These are phyloP conservation scores for Pythium periplocum DNA, from an alignment of 352 stramenopile species.

Conservation along the genomic window DNA sequence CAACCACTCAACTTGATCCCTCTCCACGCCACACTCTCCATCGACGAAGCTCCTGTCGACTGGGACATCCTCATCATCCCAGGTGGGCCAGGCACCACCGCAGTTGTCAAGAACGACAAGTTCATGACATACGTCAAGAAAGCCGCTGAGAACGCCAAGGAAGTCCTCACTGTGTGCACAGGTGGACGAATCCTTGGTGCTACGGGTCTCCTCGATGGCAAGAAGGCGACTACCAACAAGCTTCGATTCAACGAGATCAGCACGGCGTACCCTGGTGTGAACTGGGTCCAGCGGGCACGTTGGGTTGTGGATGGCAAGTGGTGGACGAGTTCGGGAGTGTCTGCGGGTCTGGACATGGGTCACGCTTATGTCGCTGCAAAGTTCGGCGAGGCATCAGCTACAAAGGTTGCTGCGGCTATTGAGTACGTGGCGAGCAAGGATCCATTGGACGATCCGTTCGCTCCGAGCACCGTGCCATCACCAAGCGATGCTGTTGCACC, in stretches of 20 bases:
- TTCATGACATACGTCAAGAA: slow-evolving; percentile 40
- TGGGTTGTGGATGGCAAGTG: slow-evolving; percentile 51
- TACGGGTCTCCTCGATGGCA: slow-evolving; percentile 35
- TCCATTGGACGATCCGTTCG: slow-evolving; percentile 38
- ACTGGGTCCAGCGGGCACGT: slow-evolving; percentile 49
- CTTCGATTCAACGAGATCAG: slow-evolving; percentile 34
- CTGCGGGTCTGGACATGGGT: slow-evolving; percentile 60
- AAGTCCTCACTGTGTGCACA: slow-evolving; percentile 58
- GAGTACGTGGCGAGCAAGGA: slow-evolving; percentile 36
- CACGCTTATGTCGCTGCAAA: slow-evolving; percentile 30
- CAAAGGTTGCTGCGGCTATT: slow-evolving; percentile 29
- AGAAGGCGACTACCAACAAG: slow-evolving; percentile 59
- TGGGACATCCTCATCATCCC: slow-evolving; percentile 45
- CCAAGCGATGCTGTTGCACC: too few species aligned
- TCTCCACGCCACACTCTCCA: slow-evolving; percentile 29
- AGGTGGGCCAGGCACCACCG: slow-evolving; percentile 22
- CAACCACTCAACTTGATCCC: slow-evolving; percentile 33
- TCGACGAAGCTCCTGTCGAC: slow-evolving; percentile 15
- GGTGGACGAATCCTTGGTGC: slow-evolving; percentile 37
- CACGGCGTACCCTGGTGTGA: slow-evolving; percentile 23
- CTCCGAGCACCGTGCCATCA: too few species aligned
- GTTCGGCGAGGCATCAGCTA: slow-evolving; percentile 23
- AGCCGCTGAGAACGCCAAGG: slow-evolving; percentile 19
- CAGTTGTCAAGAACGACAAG: slow-evolving; percentile 27
- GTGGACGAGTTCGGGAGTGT: slow-evolving; percentile 58